phyloP scores from a whole-genome alignment of 169 alveolate genomes.

The Plasmodium vivax region DNA sequence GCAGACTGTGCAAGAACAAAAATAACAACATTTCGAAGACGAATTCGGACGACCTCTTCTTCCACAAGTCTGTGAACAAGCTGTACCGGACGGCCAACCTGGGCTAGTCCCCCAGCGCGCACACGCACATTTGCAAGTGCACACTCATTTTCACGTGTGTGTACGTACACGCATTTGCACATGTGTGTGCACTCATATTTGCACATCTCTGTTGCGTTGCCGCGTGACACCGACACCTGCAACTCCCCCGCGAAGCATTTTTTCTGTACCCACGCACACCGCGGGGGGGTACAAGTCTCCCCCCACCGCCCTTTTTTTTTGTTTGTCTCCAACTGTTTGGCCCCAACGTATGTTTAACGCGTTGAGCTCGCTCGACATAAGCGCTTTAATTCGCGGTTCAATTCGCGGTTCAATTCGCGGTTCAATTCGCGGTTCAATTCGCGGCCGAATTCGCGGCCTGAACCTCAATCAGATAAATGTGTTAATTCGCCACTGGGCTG shows the following conservation, averaged over 20 bases:
- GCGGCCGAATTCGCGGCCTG: not conserved
- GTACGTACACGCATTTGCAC: not conserved
- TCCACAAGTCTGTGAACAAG: slow-evolving; percentile 63
- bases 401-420: too few relatives aligned
- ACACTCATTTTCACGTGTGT: not conserved
- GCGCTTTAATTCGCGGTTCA: not conserved
- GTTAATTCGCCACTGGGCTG: not conserved
- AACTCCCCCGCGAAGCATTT: not conserved
- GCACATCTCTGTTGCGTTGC: not conserved
- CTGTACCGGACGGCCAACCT: slow-evolving; percentile 22
- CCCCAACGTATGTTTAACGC: not conserved
- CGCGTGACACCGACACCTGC: not conserved
- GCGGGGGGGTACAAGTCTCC: not conserved
- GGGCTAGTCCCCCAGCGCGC: not conserved
- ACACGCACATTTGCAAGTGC: not conserved
- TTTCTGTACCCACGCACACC: not conserved
- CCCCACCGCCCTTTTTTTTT: not conserved
- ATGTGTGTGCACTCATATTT: not conserved
- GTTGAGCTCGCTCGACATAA: not conserved
- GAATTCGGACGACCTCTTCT: slow-evolving; percentile 57
- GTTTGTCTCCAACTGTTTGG: not conserved
- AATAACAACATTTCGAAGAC: slow-evolving; percentile 40
- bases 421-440: too few relatives aligned
- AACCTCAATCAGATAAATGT: not conserved
- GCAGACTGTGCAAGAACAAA: slow-evolving; percentile 29